Evolutionary conservation across 1,284 basidiomycete species (phyloP), one percentile per base, ranked within the genome.

Genomic region (Mycosarcoma mackinlayi): DNA sequence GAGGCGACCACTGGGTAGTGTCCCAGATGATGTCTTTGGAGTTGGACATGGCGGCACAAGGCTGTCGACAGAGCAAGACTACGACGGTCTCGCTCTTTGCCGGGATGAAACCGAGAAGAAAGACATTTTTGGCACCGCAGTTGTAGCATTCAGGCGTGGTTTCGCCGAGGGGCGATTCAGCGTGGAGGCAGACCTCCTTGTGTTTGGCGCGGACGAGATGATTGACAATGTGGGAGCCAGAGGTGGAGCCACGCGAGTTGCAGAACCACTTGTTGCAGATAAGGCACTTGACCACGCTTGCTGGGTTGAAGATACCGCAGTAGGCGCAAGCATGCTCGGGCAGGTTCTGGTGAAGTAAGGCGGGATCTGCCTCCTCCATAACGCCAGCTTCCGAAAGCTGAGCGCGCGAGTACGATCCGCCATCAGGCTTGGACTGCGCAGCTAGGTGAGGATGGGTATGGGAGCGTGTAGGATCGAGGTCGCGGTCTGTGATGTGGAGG

Each of bases 11-110:
- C 37, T 98, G 89, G 0, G 92, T 88, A 1, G 94, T 92, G 80
- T 99, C 98, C 96, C 96, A 99, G 11, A 93, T 93, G 78, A 98
- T 94, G 80, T 98, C 96, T 48, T 95, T 95, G 13, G 93, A 94
- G 45, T 83, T 85, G 18, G 87, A 86, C 69, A 96, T 90, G 6
- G 94, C 92, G 3, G 96, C 95, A 79, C 96, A 99, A 0, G 96
- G 96, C 88, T 98, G 95, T 90, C 95, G 91, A 83, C 96, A 99
- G 19, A 99, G 87, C n/a, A 99, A 86, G 23, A 98, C 94, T 40
- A 99, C 96, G 38, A 98, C 95, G 0, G 96, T 97, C 81, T 98
- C 96, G 81, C 92, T 94, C 85, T 98, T 98, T 14, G 96, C 96
- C 3, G 96, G 96, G 76, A 99, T 98, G 83, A 99, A 99, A 3